Evolutionary conservation across 495 filamentous ascomycete species (phyloP).

Genomic region (Aspergillus campestris): DNA sequence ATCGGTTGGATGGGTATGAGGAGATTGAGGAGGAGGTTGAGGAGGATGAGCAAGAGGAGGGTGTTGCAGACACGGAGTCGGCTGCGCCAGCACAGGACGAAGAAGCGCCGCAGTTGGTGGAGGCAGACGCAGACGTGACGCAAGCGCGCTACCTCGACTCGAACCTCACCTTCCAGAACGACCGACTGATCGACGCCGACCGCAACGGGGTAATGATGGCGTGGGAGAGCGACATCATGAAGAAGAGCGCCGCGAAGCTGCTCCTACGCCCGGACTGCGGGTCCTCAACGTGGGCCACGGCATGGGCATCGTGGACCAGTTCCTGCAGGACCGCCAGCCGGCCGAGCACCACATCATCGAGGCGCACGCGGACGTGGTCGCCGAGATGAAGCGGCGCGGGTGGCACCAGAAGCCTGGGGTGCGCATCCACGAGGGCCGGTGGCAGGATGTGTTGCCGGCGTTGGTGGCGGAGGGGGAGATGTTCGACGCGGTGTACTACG

Average conservation of each 20-base stretch:
- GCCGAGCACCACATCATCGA: conserved; percentile 79
- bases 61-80: conserved; percentile 18
- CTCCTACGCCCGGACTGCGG: conserved; percentile 49
- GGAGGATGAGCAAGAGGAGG: conserved; percentile 19
- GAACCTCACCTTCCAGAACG: conserved; percentile 60
- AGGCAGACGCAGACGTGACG: conserved; percentile 39
- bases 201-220: conserved; percentile 95
- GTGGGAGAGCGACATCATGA: conserved; percentile 93
- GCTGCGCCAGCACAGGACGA: conserved; percentile 4
- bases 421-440: conserved; percentile 61
- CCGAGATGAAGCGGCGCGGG: conserved; percentile 52
- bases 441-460: conserved; percentile 73
- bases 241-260: conserved; percentile 57
- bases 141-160: conserved; percentile 72
- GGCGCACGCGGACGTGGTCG: conserved; percentile 76
- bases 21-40: conserved; percentile 54
- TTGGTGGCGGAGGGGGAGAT: conserved; percentile 60
- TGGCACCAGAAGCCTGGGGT: conserved; percentile 60
- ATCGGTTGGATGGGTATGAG: conserved; percentile 68
- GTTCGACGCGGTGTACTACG: conserved; percentile 95
- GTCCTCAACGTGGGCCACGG: conserved; percentile 92
- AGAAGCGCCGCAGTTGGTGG: conserved; percentile 23
- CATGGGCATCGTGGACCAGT: conserved; percentile 90
- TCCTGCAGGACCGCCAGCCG: conserved; percentile 63
- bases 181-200: conserved; percentile 69